These are phyloP conservation scores for Serendipita sp. DNA, from an alignment of 768 basidiomycete species.

Conservation along the genomic window DNA sequence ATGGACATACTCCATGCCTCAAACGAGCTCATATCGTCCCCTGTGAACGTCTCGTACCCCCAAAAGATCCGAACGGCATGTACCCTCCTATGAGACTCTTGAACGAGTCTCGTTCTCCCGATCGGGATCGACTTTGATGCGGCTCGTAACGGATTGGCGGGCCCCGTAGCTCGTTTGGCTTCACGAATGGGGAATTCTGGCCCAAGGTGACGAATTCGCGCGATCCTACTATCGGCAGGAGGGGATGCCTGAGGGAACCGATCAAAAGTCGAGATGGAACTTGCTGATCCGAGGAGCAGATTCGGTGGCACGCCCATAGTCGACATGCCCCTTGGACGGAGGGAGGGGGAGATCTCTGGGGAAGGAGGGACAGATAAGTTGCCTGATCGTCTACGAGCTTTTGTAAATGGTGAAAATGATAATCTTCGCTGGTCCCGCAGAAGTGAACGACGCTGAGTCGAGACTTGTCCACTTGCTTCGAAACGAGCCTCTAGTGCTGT, in stretches of 20 bases:
- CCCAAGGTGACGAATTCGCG: constrained; percentile 22
- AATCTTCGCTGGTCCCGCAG: constrained; percentile 23
- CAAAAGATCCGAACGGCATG: not conserved
- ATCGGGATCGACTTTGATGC: not conserved
- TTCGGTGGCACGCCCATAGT: not conserved
- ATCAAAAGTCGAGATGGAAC: constrained; percentile 26
- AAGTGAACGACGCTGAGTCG: constrained; percentile 6
- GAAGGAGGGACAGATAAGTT: constrained; percentile 22
- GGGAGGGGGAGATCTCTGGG: constrained; percentile 29
- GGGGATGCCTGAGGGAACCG: constrained; percentile 23
- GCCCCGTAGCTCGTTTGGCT: not conserved
- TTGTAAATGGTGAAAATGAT: constrained; percentile 39
- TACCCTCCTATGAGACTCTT: constrained; percentile 5
- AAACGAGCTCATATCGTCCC: constrained; percentile 39
- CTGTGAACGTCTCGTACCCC: constrained; percentile 9
- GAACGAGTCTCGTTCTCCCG: not conserved
- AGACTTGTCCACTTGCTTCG: constrained; percentile 2
- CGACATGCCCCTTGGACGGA: constrained; percentile 14
- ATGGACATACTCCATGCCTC: constrained; percentile 41
- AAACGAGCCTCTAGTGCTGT: constrained; percentile 29
- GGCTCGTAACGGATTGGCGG: not conserved
- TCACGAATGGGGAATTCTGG: constrained; percentile 24
- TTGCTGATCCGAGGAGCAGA: constrained; percentile 5
- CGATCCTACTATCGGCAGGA: constrained; percentile 19
- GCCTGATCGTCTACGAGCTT: constrained; percentile 34